A percentile compares a stretch with the other conserved stretches of the same genome.
Conservation (phyloP, 208 protist genomes). For the Leishmania lainsoni region DNA sequence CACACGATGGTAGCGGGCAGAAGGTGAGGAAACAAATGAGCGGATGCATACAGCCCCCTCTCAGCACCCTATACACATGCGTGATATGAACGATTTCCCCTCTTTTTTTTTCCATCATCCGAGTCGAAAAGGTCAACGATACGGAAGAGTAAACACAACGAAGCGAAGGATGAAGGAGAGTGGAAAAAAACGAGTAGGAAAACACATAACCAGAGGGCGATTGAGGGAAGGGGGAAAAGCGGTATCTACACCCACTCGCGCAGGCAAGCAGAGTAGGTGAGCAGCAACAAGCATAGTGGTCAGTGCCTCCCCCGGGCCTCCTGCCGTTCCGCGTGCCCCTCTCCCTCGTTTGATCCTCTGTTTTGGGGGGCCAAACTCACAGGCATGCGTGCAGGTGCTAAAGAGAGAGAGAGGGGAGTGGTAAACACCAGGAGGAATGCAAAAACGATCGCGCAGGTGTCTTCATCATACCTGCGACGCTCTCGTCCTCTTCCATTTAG, state of each 20-base stretch:
- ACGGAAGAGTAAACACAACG: not conserved
- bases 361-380: not conserved
- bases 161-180: not conserved
- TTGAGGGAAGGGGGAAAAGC: not conserved
- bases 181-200: not conserved
- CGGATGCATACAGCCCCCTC: not conserved
- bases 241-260: not conserved
- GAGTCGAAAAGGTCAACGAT: not conserved
- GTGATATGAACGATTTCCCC: not conserved
- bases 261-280: not conserved
- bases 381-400: not conserved
- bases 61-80: not conserved
- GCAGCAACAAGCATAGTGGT: not conserved
- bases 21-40: not conserved
- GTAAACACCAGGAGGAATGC: too few species aligned
- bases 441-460: not conserved
- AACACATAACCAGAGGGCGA: not conserved
- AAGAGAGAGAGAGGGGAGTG: not conserved
- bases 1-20: not conserved
- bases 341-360: not conserved
- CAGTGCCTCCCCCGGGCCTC: not conserved
- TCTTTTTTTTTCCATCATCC: not conserved
- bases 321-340: not conserved
- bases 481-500: not conserved
- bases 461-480: not conserved